These are phyloP conservation scores for Xanthoconium purpureum DNA, from an alignment of 768 basidiomycete genomes.

Conservation along the genomic window DNA sequence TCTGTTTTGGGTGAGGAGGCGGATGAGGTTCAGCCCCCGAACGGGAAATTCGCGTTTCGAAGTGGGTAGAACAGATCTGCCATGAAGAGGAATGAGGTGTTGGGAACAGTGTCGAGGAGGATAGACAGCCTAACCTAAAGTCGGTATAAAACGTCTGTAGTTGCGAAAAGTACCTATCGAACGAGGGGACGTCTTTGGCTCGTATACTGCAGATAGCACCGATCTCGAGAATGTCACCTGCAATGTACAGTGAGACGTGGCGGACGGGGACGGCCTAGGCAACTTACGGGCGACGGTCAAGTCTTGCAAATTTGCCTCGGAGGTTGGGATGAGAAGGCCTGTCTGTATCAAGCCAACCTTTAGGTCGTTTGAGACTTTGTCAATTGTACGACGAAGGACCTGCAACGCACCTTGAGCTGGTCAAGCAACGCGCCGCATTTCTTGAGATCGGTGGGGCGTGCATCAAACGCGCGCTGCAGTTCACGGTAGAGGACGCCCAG, in stretches of 20 bases:
- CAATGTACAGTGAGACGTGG: not conserved
- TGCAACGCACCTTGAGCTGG: constrained; percentile 65
- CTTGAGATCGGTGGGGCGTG: constrained; percentile 64
- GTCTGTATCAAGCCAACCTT: constrained; percentile 77
- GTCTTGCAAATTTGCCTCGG: constrained; percentile 60
- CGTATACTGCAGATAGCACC: constrained; percentile 94
- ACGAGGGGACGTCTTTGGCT: constrained; percentile 82
- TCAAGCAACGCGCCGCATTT: constrained; percentile 60
- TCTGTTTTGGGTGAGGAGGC: constrained; percentile 90
- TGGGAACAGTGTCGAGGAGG: constrained; percentile 2
- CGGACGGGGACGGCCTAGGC: not conserved
- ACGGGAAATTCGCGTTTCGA: constrained; percentile 87
- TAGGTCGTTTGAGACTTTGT: constrained; percentile 1
- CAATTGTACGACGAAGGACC: not conserved
- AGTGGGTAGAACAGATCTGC: constrained; percentile 64
- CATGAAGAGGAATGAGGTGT: constrained; percentile 22
- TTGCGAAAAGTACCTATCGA: constrained; percentile 93
- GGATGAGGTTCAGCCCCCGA: constrained; percentile 91
- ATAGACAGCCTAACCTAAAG: constrained; percentile 51
- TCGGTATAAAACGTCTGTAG: constrained; percentile 88
- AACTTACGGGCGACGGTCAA: constrained; percentile 70
- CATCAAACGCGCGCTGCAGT: constrained; percentile 62
- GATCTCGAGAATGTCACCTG: constrained; percentile 94
- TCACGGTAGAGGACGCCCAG: constrained; percentile 63
- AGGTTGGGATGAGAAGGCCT: constrained; percentile 73